Conservation (phyloP, 805 yeast species). For the Grigorovia transvaalensis region DNA sequence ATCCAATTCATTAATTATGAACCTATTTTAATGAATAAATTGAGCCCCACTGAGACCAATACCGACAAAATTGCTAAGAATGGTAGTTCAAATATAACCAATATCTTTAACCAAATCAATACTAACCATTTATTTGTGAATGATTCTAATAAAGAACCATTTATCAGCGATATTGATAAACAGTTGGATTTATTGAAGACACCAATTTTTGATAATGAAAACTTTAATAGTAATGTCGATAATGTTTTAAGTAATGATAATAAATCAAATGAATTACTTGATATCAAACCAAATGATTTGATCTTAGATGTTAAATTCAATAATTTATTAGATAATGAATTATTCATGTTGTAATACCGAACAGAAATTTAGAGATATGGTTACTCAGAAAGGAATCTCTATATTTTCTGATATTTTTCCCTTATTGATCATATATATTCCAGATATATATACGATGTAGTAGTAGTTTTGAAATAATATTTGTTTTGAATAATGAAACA, state of each 20-base stretch:
- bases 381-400: background rate
- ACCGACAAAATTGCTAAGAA: background rate
- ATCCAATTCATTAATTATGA: background rate
- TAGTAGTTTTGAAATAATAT: too few relatives aligned
- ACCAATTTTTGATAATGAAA: slow-evolving; percentile 5
- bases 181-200: slow-evolving; percentile 8
- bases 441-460: too few relatives aligned
- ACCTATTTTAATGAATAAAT: background rate
- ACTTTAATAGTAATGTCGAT: background rate
- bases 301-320: background rate
- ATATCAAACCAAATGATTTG: background rate
- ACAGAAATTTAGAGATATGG: background rate
- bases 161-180: slow-evolving; percentile 7
- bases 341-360: background rate
- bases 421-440: too few relatives aligned
- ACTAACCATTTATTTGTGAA: background rate
- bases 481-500: too few relatives aligned
- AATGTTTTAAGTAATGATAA: background rate
- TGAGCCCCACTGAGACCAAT: background rate
- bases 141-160: background rate
- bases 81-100: background rate
- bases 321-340: background rate
- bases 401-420: background rate
- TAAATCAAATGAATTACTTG: background rate
- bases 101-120: background rate